Base-by-base conservation (phyloP, 1,284 basidiomycete species). In the Ceratobasidium sp. region DNA sequence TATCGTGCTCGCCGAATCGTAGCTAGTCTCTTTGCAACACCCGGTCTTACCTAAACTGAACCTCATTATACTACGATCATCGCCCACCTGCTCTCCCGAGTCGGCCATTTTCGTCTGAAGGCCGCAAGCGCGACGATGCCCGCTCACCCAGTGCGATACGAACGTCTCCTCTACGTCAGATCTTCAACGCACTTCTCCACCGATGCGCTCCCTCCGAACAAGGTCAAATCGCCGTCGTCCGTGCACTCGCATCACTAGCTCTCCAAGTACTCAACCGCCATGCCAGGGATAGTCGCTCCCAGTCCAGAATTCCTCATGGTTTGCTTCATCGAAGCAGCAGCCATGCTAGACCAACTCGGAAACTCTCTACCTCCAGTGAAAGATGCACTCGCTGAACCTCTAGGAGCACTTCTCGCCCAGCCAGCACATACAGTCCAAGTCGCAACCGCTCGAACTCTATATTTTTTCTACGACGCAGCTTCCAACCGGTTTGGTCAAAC, bases 151-250 rank as follows among this genome's bases (percentile, higher is more conserved):
- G 85, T 87, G 2, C 86, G 91, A 75, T 92, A 93, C 78, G 96
- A 98, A 63, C 85, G 86, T 0, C 81, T 98, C 8, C 84, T 91
- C 5, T 92, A 1, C 87, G 94, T 18, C 91, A 89, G 46, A 84
- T 93, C 7, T 90, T 95, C 41, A 88, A 88, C 1, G 86, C 95
- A 44, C 79, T 98, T 11, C 82, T 98, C 41, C 86, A 95, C 52
- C 93, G 97, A 77, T 84, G 95, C 70, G 91, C 98, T 86, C 83
- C 99, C 61, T 92, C 92, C 72, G 96, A 98, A 79, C 94, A 95
- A 77, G 95, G 92, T 0, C 96, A 98, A 81, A 96, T 98, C 61
- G 85, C 87, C 43, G 97, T 96, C 0, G 93, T 98, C 35, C 91
- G 93, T 76, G 95, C 97, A 76, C 83, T 98, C 58, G 90, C 92